Percentiles rank a stretch among this genome's conserved stretches.
Evolutionary conservation across 805 yeast genomes (phyloP).

Genomic region (Teunomyces barrocoloradensis): DNA sequence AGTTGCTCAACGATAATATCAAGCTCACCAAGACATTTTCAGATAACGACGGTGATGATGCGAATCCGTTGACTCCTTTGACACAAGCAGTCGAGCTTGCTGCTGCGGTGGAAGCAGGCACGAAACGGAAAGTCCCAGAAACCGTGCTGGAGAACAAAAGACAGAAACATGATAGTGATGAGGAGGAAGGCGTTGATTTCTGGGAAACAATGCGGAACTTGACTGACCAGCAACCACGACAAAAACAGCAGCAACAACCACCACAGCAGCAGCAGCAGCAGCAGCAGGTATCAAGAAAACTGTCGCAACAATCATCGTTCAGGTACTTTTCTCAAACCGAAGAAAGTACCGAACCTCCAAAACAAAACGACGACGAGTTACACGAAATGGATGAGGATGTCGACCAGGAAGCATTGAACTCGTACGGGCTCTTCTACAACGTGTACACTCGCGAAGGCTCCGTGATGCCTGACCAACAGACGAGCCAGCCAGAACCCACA

Average conservation of each 20-base stretch:
- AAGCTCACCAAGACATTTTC: slow-evolving; percentile 8
- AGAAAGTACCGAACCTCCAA: not conserved
- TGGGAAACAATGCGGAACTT: slow-evolving; percentile 68
- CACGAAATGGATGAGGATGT: slow-evolving; percentile 24
- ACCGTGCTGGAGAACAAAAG: slow-evolving; percentile 3
- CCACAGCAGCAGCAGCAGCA: not conserved
- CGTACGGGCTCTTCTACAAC: slow-evolving; percentile 40
- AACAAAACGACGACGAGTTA: slow-evolving; percentile 3
- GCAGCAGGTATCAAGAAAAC: not conserved
- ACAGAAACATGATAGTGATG: slow-evolving; percentile 27
- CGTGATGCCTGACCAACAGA: slow-evolving; percentile 17
- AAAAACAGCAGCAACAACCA: slow-evolving; percentile 9
- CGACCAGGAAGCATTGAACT: slow-evolving; percentile 32
- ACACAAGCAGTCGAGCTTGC: slow-evolving; percentile 42
- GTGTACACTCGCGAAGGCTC: slow-evolving; percentile 35
- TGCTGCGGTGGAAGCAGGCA: slow-evolving; percentile 27
- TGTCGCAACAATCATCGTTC: slow-evolving; percentile 19
- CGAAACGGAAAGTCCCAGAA: slow-evolving; percentile 6
- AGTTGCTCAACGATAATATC: slow-evolving; percentile 38
- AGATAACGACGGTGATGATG: not conserved
- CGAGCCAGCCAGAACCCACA: slow-evolving; percentile 6
- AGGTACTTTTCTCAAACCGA: slow-evolving; percentile 4
- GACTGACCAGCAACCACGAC: slow-evolving; percentile 30
- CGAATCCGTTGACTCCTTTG: slow-evolving; percentile 31
- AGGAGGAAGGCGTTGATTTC: slow-evolving; percentile 65